Evolutionary conservation across 768 basidiomycete species (phyloP).

Genomic region (Tulasnella calospora): DNA sequence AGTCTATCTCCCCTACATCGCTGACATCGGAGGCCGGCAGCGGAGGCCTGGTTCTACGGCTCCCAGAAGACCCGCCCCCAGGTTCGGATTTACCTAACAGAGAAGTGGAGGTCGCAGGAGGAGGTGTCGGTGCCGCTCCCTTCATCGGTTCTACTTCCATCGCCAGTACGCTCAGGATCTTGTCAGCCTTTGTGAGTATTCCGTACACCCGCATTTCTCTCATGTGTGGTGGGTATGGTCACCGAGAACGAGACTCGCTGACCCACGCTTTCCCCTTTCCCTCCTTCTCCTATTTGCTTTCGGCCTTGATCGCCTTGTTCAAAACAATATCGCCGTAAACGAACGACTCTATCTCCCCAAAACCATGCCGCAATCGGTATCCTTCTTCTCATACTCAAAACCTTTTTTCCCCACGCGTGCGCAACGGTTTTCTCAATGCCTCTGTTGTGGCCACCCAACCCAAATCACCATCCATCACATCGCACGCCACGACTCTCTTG

Average conservation of each 20-base stretch:
- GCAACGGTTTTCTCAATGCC: conserved; percentile 2
- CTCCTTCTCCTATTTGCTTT: neutral
- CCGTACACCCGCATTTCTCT: neutral
- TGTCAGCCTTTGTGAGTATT: neutral
- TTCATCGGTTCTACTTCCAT: conserved; percentile 78
- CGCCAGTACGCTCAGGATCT: conserved; percentile 47
- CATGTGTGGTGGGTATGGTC: neutral
- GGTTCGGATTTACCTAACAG: conserved; percentile 27
- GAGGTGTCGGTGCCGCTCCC: neutral
- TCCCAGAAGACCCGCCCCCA: conserved; percentile 49
- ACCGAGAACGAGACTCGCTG: neutral
- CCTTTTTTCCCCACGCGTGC: neutral
- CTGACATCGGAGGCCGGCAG: neutral
- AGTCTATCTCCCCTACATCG: conserved; percentile 1
- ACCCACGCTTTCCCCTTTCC: neutral
- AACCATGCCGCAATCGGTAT: neutral
- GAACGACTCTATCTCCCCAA: neutral
- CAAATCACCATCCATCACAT: neutral
- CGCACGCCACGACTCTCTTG: neutral
- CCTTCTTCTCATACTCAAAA: neutral
- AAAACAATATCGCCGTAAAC: conserved; percentile 1
- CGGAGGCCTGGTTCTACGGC: neutral
- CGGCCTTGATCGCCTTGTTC: neutral
- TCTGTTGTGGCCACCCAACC: neutral
- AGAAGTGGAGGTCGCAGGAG: neutral